phyloP scores from a whole-genome alignment of 345 rosid species.

The Cochlearia excelsa region DNA sequence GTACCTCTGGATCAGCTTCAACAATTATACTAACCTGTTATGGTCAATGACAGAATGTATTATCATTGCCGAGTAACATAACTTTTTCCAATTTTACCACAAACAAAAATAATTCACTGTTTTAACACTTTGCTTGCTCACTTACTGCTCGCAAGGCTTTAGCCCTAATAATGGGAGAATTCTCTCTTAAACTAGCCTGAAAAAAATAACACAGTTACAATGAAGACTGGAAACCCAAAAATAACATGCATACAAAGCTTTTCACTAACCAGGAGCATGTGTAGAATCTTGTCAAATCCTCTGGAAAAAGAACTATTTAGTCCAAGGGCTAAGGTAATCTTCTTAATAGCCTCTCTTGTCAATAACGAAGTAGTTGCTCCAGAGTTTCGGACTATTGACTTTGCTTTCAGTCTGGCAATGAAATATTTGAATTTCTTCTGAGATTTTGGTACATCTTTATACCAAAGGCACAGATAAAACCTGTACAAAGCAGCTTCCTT shows the following conservation, averaged over 20 bases:
- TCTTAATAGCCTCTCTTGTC: constrained; percentile 73
- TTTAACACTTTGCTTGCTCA: constrained; percentile 24
- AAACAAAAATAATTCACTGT: constrained; percentile 11
- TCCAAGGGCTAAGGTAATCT: constrained; percentile 79
- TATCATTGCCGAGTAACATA: constrained; percentile 28
- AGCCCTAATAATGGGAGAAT: constrained; percentile 91
- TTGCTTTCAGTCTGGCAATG: constrained; percentile 80
- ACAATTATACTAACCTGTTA: constrained; percentile 93
- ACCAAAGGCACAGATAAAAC: constrained; percentile 94
- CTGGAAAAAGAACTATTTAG: constrained; percentile 89
- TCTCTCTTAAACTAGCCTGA: constrained; percentile 97
- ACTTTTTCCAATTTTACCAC: constrained; percentile 11
- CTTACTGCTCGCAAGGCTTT: constrained; percentile 95
- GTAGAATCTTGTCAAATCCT: constrained; percentile 95
- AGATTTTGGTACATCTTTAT: constrained; percentile 81
- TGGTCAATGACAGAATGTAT: constrained; percentile 33
- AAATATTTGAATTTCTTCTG: constrained; percentile 62
- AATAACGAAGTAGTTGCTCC: constrained; percentile 56
- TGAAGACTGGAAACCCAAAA: neutral
- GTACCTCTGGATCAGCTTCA: constrained; percentile 96
- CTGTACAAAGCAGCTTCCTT: constrained; percentile 46
- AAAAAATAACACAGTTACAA: constrained; percentile 29
- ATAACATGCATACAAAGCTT: constrained; percentile 23
- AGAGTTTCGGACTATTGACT: constrained; percentile 71
- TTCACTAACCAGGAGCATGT: constrained; percentile 88